phyloP scores from a whole-genome alignment of 352 stramenopile genomes.

The Peronospora destructor region DNA sequence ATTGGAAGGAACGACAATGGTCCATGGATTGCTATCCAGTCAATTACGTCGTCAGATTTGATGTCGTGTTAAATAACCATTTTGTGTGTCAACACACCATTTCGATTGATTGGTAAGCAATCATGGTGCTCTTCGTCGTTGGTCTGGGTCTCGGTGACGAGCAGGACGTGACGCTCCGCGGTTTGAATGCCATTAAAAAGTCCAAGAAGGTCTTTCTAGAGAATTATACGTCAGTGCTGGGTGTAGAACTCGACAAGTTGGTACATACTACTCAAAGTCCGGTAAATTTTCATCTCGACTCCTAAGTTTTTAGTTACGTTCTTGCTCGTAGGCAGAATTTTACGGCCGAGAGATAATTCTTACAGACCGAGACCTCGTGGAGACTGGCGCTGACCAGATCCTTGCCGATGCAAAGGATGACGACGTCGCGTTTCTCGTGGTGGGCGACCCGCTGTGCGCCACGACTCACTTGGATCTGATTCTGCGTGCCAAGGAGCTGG shows the following conservation, averaged over 20 bases:
- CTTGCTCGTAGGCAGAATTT: slow-evolving; percentile 64
- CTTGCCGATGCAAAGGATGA: slow-evolving; percentile 86
- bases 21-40: no score
- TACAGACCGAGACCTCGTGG: slow-evolving; percentile 92
- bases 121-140: slow-evolving; percentile 94
- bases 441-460: slow-evolving; percentile 96
- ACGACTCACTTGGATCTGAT: slow-evolving; percentile 99
- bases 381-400: slow-evolving; percentile 95
- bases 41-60: no score
- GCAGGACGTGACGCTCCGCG: slow-evolving; percentile 96
- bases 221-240: slow-evolving; percentile 97
- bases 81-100: no score
- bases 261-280: not conserved
- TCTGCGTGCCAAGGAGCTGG: slow-evolving; percentile 89
- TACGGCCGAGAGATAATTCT: slow-evolving; percentile 90
- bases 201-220: slow-evolving; percentile 95
- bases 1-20: no score
- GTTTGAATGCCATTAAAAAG: slow-evolving; percentile 92
- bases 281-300: no score
- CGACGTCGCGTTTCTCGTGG: slow-evolving; percentile 95
- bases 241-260: slow-evolving; percentile 78
- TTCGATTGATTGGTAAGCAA: not conserved
- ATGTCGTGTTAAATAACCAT: no score
- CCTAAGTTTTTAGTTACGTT: not conserved
- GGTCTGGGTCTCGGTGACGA: slow-evolving; percentile 96